These are phyloP conservation scores for Chamaecrista fasciculata DNA, from an alignment of 306 rosid genomes.

Conservation along the genomic window DNA sequence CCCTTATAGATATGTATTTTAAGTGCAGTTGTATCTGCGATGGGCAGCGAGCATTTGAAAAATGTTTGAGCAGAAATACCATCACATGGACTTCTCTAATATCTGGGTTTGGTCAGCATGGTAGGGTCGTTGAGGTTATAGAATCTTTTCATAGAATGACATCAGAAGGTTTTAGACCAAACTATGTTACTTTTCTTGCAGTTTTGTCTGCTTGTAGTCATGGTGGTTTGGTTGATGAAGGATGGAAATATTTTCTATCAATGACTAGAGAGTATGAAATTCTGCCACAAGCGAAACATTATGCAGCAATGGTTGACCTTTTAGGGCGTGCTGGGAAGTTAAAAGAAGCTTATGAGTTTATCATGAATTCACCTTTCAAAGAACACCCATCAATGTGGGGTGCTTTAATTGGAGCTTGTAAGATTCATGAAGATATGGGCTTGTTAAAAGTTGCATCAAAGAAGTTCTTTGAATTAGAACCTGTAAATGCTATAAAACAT, in stretches of 20 bases:
- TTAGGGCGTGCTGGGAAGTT: slow-evolving; percentile 66
- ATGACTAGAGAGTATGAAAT: slow-evolving; percentile 66
- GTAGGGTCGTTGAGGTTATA: slow-evolving; percentile 61
- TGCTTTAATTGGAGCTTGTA: slow-evolving; percentile 72
- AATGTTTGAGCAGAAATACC: slow-evolving; percentile 56
- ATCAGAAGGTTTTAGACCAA: slow-evolving; percentile 63
- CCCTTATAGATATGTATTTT: slow-evolving; percentile 80
- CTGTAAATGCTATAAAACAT: slow-evolving; percentile 55
- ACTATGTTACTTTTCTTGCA: slow-evolving; percentile 71
- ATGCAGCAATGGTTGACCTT: slow-evolving; percentile 72
- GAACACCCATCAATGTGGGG: slow-evolving; percentile 74
- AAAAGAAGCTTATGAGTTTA: slow-evolving; percentile 59
- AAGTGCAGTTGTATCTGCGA: slow-evolving; percentile 62
- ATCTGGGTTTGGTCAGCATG: slow-evolving; percentile 77
- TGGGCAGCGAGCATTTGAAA: slow-evolving; percentile 52
- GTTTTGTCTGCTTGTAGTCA: slow-evolving; percentile 81
- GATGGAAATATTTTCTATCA: slow-evolving; percentile 57
- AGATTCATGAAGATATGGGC: slow-evolving; percentile 60
- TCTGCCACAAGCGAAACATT: slow-evolving; percentile 63
- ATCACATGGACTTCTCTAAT: slow-evolving; percentile 74
- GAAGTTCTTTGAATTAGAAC: slow-evolving; percentile 55
- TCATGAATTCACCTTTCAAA: slow-evolving; percentile 56
- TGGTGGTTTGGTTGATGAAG: slow-evolving; percentile 69
- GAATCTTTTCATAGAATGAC: slow-evolving; percentile 56
- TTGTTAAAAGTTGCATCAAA: slow-evolving; percentile 62